Evolutionary conservation across 2,329 filamentous ascomycete species (phyloP).

Genomic region (Pyrenophora seminiperda): DNA sequence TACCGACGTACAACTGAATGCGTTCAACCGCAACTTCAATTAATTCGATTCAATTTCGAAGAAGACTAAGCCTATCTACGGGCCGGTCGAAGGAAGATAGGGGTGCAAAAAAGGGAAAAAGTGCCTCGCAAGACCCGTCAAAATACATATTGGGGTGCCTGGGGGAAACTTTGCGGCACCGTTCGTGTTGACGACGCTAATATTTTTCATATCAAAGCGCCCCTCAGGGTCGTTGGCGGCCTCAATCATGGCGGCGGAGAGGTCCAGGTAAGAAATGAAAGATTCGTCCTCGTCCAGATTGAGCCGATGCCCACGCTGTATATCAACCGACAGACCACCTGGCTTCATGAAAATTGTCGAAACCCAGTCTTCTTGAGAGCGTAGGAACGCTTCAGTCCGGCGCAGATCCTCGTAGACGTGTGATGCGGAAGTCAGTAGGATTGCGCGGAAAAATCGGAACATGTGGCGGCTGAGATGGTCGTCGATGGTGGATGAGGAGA

Average conservation of each 20-base stretch:
- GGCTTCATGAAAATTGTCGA: constrained; percentile 52
- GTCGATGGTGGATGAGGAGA: constrained; percentile 53
- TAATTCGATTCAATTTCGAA: constrained; percentile 36
- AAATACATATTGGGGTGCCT: constrained; percentile 42
- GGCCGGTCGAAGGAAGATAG: constrained; percentile 35
- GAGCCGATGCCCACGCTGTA: constrained; percentile 49
- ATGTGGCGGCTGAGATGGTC: constrained; percentile 41
- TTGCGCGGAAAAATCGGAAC: constrained; percentile 33
- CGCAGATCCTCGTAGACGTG: constrained; percentile 49
- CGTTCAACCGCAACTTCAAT: too few species aligned
- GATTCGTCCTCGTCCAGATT: constrained; percentile 46
- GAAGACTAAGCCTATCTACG: constrained; percentile 29
- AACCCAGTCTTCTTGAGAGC: constrained; percentile 47
- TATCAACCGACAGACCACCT: constrained; percentile 45
- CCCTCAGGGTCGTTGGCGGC: constrained; percentile 43
- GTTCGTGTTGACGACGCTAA: constrained; percentile 37
- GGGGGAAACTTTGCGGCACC: constrained; percentile 43
- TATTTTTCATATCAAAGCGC: constrained; percentile 21
- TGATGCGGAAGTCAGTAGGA: constrained; percentile 43
- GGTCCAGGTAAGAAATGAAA: constrained; percentile 51
- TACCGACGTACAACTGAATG: too few species aligned
- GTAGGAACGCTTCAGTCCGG: constrained; percentile 45
- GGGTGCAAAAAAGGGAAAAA: constrained; percentile 43
- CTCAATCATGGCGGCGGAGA: constrained; percentile 57
- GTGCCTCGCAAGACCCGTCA: constrained; percentile 41